Evolutionary conservation across 2,329 filamentous ascomycete species (phyloP).

Genomic region (Leptographium galeiforme): DNA sequence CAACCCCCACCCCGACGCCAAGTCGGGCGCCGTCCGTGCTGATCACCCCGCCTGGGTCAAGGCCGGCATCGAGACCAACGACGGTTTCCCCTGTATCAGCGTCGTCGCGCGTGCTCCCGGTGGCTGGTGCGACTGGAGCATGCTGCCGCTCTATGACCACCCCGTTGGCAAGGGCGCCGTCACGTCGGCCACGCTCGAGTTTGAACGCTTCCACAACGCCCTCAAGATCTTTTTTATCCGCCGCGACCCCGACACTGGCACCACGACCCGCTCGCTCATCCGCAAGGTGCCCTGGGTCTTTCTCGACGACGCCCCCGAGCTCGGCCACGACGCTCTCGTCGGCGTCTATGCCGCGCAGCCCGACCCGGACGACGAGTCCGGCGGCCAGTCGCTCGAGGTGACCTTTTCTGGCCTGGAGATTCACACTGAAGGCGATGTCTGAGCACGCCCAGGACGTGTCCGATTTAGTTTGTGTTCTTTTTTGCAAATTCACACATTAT

Average conservation of each 20-base stretch:
- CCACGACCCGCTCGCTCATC: not conserved
- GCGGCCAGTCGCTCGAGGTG: not conserved
- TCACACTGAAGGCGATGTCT: not conserved
- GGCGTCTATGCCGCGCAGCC: conserved; percentile 9
- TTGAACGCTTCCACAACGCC: conserved; percentile 7
- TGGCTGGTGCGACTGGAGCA: conserved; percentile 10
- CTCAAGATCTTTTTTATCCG: conserved; percentile 6
- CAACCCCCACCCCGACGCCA: conserved; percentile 3
- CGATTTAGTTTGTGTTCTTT: no score
- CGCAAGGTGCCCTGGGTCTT: conserved; percentile 12
- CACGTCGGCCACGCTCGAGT: conserved; percentile 2
- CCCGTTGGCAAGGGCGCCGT: not conserved
- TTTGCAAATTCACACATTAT: no score
- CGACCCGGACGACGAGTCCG: conserved; percentile 6
- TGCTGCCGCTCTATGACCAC: conserved; percentile 7
- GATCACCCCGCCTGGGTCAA: conserved; percentile 11
- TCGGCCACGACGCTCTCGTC: conserved; percentile 4
- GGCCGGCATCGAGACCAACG: conserved; percentile 10
- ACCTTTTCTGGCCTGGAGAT: not conserved
- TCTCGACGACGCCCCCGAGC: conserved; percentile 3
- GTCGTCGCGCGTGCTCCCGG: conserved; percentile 2
- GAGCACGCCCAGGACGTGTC: no score
- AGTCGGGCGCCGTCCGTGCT: not conserved
- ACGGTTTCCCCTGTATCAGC: conserved; percentile 8
- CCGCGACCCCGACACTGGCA: not conserved